Conservation (phyloP, 495 filamentous ascomycete genomes). For the Annulohypoxylon maeteangense region DNA sequence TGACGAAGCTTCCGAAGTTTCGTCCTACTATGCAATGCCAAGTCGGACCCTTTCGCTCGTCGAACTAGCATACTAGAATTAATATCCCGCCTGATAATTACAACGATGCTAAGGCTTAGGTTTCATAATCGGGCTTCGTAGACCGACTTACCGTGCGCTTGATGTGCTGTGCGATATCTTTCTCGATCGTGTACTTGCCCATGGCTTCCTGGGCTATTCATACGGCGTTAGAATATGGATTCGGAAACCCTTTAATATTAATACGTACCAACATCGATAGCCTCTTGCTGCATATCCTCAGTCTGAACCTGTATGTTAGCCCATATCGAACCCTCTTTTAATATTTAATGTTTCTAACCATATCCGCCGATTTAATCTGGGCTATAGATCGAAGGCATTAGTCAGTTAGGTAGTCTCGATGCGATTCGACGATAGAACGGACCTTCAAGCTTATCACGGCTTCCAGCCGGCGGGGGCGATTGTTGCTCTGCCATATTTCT, state of each 20-base stretch:
- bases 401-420: slow-evolving; percentile 29
- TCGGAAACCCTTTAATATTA: background rate
- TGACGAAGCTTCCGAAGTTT: slow-evolving; percentile 99
- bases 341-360: slow-evolving; percentile 71
- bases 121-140: slow-evolving; percentile 4
- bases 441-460: slow-evolving; percentile 48
- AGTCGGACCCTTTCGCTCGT: slow-evolving; percentile 89
- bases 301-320: slow-evolving; percentile 67
- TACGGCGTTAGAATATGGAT: slow-evolving; percentile 10
- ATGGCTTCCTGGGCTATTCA: slow-evolving; percentile 88
- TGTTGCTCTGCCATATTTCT: slow-evolving; percentile 43
- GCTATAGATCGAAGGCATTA: slow-evolving; percentile 61
- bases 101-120: background rate
- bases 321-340: background rate
- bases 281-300: slow-evolving; percentile 96
- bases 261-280: slow-evolving; percentile 88
- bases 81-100: background rate
- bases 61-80: slow-evolving; percentile 68
- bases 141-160: slow-evolving; percentile 81
- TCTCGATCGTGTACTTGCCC: slow-evolving; percentile 91
- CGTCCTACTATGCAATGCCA: slow-evolving; percentile 99
- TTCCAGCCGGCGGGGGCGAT: slow-evolving; percentile 40
- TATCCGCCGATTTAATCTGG: slow-evolving; percentile 96
- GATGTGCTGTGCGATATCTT: slow-evolving; percentile 98
- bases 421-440: slow-evolving; percentile 16